Base-by-base conservation (phyloP, 495 filamentous ascomycete species). In the Astrocystis sublimbata region DNA sequence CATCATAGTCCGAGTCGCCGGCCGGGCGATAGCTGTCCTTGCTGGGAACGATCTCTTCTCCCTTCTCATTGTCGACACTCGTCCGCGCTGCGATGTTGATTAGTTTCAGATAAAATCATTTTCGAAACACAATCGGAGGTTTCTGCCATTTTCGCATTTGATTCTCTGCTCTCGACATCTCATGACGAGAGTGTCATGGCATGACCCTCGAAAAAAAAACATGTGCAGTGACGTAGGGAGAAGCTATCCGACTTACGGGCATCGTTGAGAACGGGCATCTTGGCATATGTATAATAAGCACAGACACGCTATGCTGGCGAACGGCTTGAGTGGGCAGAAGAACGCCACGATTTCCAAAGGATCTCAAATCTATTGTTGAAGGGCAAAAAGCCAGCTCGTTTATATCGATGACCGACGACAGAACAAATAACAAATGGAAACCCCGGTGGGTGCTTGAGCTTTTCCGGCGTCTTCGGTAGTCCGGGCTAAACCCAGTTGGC, bases 1-100 rank as follows among this genome's bases (percentile, higher is more conserved):
- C 79, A 60, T 78, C 76, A 56, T 76, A 75, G 33, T 69, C 67
- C 45, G 65, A 54, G 23, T 65, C 67, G 60, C 57, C 35, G 38
- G 12, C 67, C 58, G 67, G 69, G 62, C 66, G 61, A 13, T 71
- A 71, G 9, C 56, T 64, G 42, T 71, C 69, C 38, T 61, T 61
- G 28, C 60, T 59, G 17, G 60, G 40, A 21, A 65, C 21, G 9
- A 68, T 51, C 9, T 28, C 65, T 30, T 33, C 58, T 21, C 60
- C 46, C 38, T 72, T 72, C 8, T 70, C 70, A 58, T 66, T 64
- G 31, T 66, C 69, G 51, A 60, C 60, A 28, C 41, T 26, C 8
- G 49, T 33, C 49, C 40, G 28, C n/a, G 7, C 60, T 56, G 30
- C 49, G 38, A 30, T 5, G n/a, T 31, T 26, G 26, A 17, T 41